Evolutionary conservation across 306 rosid species (phyloP).

Genomic region (Rubus idaeus): DNA sequence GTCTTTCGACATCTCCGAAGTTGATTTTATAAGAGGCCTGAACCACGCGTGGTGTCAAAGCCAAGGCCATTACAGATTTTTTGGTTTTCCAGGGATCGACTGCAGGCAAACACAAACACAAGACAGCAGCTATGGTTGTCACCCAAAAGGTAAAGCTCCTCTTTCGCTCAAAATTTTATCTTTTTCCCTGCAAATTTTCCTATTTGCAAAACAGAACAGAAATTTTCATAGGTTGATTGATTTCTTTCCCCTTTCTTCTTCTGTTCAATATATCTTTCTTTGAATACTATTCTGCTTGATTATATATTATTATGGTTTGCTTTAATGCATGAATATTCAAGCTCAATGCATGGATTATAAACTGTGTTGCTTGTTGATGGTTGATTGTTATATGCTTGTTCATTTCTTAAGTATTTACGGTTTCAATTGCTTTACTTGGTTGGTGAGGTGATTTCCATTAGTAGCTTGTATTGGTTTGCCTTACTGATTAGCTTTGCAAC

Average conservation of each 20-base stretch:
- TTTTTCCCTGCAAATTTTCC: background rate
- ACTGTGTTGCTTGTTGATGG: no score
- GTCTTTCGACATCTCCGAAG: background rate
- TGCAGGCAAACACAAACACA: background rate
- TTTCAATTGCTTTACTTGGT: background rate
- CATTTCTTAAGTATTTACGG: background rate
- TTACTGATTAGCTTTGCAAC: background rate
- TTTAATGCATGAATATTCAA: background rate
- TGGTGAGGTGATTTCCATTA: background rate
- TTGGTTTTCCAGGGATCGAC: background rate
- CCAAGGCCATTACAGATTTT: slow-evolving; percentile 10
- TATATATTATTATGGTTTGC: background rate
- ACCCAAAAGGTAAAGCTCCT: slow-evolving; percentile 28
- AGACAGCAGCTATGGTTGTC: slow-evolving; percentile 27
- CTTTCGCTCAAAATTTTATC: background rate
- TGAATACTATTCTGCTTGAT: background rate
- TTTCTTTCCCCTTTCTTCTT: background rate
- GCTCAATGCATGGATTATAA: background rate
- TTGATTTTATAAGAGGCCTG: background rate
- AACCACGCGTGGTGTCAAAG: slow-evolving; percentile 17
- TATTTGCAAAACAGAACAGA: background rate
- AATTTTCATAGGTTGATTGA: background rate
- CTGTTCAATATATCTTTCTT: background rate
- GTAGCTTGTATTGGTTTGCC: background rate
- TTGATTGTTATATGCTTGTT: background rate